Conservation (phyloP, 2,329 filamentous ascomycete genomes). For the Penicillium sp. region DNA sequence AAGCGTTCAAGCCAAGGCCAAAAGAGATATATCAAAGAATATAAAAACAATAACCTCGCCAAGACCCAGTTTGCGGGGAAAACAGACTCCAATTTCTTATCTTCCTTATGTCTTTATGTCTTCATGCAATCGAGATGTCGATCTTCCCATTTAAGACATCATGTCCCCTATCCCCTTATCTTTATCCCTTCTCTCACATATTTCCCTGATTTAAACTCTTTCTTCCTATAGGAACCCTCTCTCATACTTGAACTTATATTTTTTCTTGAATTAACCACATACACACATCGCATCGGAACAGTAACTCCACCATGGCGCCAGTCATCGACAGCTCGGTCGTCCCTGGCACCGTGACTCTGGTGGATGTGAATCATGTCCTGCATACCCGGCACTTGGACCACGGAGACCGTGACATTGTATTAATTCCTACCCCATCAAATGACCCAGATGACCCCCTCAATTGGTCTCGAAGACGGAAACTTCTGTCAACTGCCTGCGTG, state of each 20-base stretch:
- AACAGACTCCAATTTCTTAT: too few species aligned
- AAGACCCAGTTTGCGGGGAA: too few species aligned
- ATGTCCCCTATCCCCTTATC: not conserved
- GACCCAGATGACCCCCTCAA: conserved; percentile 52
- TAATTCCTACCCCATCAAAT: conserved; percentile 45
- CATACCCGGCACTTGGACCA: conserved; percentile 31
- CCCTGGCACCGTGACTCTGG: conserved; percentile 47
- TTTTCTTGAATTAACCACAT: not conserved
- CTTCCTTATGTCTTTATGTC: too few species aligned
- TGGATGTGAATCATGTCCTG: conserved; percentile 42
- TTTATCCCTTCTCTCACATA: not conserved
- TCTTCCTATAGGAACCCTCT: not conserved
- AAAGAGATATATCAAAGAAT: too few species aligned
- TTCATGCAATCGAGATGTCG: not conserved
- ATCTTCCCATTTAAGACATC: not conserved
- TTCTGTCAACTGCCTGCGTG: conserved; percentile 44
- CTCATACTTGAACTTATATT: not conserved
- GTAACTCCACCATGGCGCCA: conserved; percentile 26
- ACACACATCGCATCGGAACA: not conserved
- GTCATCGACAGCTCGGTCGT: conserved; percentile 31
- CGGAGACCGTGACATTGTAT: conserved; percentile 40
- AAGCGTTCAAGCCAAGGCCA: too few species aligned
- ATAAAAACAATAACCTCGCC: too few species aligned
- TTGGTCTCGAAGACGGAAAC: conserved; percentile 47
- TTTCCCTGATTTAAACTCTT: not conserved